These are phyloP conservation scores for Coemansia sp. DNA, from an alignment of 192 early-diverging fungal species.

Conservation along the genomic window DNA sequence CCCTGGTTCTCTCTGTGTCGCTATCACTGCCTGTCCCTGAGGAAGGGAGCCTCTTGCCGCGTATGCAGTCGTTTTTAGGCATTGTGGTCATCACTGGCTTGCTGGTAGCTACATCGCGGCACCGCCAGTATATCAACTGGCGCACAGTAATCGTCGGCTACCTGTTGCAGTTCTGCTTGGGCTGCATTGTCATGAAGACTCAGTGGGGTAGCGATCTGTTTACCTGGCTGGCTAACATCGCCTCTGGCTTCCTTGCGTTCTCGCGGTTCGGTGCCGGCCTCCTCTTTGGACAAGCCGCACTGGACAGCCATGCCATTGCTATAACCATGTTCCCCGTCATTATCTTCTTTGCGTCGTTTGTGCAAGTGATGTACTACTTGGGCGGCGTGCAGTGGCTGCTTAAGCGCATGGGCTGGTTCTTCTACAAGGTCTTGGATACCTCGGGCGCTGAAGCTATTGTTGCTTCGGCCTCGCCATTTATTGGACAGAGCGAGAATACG, in stretches of 20 bases:
- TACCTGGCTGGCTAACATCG: conserved; percentile 63
- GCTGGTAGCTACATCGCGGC: conserved; percentile 60
- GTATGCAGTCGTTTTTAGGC: conserved; percentile 75
- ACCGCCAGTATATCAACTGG: conserved; percentile 72
- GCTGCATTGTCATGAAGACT: conserved; percentile 77
- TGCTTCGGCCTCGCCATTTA: conserved; percentile 83
- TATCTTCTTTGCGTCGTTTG: conserved; percentile 85
- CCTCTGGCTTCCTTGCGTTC: conserved; percentile 67
- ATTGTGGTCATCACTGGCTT: conserved; percentile 62
- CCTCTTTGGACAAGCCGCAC: conserved; percentile 56
- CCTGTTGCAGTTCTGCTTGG: conserved; percentile 76
- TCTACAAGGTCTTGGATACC: conserved; percentile 70
- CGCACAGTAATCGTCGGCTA: conserved; percentile 71
- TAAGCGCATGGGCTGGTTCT: conserved; percentile 63
- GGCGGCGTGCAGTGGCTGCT: conserved; percentile 83
- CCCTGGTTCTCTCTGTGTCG: conserved; percentile 57
- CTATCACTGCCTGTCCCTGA: conserved; percentile 51
- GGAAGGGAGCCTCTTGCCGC: conserved; percentile 63
- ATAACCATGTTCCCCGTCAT: conserved; percentile 78
- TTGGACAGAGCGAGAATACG: conserved; percentile 84
- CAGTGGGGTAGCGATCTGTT: conserved; percentile 72
- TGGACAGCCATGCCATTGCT: conserved; percentile 62
- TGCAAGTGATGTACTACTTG: conserved; percentile 83
- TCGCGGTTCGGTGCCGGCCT: conserved; percentile 67
- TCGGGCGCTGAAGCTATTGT: conserved; percentile 85